Evolutionary conservation across 1,139 yeast species (phyloP).

Genomic region (Candida anutae): DNA sequence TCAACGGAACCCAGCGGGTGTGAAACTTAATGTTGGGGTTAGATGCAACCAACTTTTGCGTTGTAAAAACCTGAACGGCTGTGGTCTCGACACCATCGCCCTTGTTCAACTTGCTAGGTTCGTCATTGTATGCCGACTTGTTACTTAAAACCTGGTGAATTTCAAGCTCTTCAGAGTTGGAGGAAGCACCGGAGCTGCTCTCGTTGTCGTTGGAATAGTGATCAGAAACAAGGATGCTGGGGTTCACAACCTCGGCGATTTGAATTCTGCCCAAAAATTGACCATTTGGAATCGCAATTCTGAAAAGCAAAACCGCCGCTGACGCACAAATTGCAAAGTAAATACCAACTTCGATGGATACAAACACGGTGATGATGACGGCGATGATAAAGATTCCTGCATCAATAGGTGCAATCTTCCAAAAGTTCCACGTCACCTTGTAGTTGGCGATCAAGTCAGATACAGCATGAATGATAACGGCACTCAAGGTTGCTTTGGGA

Average conservation of each 20-base stretch:
- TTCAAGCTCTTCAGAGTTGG: slow-evolving; percentile 25
- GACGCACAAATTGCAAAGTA: slow-evolving; percentile 88
- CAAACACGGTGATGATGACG: slow-evolving; percentile 71
- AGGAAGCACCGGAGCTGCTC: slow-evolving; percentile 4
- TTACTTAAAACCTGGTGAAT: slow-evolving; percentile 36
- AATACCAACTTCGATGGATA: slow-evolving; percentile 81
- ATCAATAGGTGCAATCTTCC: slow-evolving; percentile 73
- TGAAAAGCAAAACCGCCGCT: slow-evolving; percentile 62
- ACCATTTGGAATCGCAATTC: slow-evolving; percentile 76
- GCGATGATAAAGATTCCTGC: slow-evolving; percentile 69
- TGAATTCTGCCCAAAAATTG: slow-evolving; percentile 72
- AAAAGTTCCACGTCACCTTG: slow-evolving; percentile 64
- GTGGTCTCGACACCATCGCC: slow-evolving; percentile 9
- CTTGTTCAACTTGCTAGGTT: slow-evolving; percentile 14
- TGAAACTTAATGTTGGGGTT: slow-evolving; percentile 40
- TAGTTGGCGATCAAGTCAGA: slow-evolving; percentile 76
- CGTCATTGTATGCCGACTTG: slow-evolving; percentile 4
- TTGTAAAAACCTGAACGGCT: no score
- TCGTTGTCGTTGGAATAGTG: slow-evolving; percentile 6
- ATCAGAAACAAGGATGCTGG: slow-evolving; percentile 24
- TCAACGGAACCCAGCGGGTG: slow-evolving; percentile 76
- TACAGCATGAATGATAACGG: slow-evolving; percentile 93
- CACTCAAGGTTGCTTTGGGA: slow-evolving; percentile 81
- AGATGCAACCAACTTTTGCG: slow-evolving; percentile 16
- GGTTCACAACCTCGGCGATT: slow-evolving; percentile 63